Percentiles rank a stretch among this genome's conserved stretches.
These are phyloP conservation scores for Iberis pinnata DNA, from an alignment of 345 rosid genomes.

Conservation along the genomic window DNA sequence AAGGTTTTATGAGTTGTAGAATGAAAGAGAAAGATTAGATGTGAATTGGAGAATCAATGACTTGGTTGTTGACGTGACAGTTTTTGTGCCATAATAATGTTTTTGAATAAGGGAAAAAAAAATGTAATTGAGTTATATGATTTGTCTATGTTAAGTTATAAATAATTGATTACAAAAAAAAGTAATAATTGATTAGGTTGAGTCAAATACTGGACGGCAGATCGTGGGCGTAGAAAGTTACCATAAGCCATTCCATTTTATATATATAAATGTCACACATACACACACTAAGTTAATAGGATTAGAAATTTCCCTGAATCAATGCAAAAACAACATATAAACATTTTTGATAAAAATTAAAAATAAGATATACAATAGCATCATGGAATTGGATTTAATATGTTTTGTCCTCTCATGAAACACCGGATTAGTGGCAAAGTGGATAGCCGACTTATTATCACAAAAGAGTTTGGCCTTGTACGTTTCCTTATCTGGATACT, in stretches of 20 bases:
- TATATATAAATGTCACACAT: too few relatives aligned
- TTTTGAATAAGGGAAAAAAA: not conserved
- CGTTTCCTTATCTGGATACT: too few relatives aligned
- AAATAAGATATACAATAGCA: too few relatives aligned
- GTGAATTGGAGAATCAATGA: conserved; percentile 22
- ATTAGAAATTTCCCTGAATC: too few relatives aligned
- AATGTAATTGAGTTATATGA: conserved; percentile 10
- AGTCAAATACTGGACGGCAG: conserved; percentile 28
- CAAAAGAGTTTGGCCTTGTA: too few relatives aligned
- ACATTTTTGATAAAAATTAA: too few relatives aligned
- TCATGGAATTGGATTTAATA: too few relatives aligned
- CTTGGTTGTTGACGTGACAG: conserved; percentile 33
- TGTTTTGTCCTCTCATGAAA: too few relatives aligned
- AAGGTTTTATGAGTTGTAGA: conserved; percentile 11
- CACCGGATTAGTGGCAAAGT: too few relatives aligned
- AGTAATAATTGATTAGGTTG: conserved; percentile 24
- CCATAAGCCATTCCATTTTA: conserved; percentile 1
- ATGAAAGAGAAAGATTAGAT: conserved; percentile 2
- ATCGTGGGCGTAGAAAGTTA: conserved; percentile 29
- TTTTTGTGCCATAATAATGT: conserved; percentile 14
- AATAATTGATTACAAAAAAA: too few relatives aligned
- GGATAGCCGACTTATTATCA: too few relatives aligned
- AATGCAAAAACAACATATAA: too few relatives aligned
- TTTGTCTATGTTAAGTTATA: conserved; percentile 2
- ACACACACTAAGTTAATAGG: not conserved